phyloP scores from a whole-genome alignment of 352 stramenopile genomes.

The Globisporangium splendens region DNA sequence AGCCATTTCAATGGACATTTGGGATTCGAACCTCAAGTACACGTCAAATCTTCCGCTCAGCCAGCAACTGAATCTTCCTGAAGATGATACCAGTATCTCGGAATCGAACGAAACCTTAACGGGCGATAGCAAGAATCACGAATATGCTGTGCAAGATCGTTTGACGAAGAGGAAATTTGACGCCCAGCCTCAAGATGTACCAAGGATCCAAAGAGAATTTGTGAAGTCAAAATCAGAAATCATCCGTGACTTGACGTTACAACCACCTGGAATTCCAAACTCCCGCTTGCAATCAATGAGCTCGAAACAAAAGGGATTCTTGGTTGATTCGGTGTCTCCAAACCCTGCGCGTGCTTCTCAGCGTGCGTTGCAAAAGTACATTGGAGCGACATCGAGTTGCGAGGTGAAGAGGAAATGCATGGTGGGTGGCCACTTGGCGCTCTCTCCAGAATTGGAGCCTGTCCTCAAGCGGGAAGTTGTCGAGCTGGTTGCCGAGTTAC shows the following conservation, averaged over 20 bases:
- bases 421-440: slow-evolving; percentile 57
- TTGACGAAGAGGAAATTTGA: slow-evolving; percentile 7
- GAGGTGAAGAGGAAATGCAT: slow-evolving; percentile 73
- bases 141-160: not conserved
- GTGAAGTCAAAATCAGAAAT: slow-evolving; percentile 11
- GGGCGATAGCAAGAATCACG: not conserved
- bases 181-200: not conserved
- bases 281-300: not conserved
- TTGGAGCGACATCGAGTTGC: slow-evolving; percentile 68
- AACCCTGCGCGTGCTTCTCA: slow-evolving; percentile 47
- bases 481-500: slow-evolving; percentile 61
- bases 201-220: slow-evolving; percentile 3
- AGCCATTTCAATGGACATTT: slow-evolving; percentile 86
- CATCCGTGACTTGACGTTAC: slow-evolving; percentile 14
- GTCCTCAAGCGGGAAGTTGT: slow-evolving; percentile 60
- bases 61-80: slow-evolving; percentile 57
- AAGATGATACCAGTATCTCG: slow-evolving; percentile 15
- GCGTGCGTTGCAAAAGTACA: slow-evolving; percentile 62
- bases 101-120: slow-evolving; percentile 3
- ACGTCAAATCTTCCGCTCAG: slow-evolving; percentile 69
- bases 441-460: slow-evolving; percentile 59
- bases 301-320: not conserved
- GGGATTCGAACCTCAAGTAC: slow-evolving; percentile 81
- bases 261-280: not conserved
- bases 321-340: slow-evolving; percentile 44